Conservation (phyloP, 768 basidiomycete species). For the Tricholoma terreum region DNA sequence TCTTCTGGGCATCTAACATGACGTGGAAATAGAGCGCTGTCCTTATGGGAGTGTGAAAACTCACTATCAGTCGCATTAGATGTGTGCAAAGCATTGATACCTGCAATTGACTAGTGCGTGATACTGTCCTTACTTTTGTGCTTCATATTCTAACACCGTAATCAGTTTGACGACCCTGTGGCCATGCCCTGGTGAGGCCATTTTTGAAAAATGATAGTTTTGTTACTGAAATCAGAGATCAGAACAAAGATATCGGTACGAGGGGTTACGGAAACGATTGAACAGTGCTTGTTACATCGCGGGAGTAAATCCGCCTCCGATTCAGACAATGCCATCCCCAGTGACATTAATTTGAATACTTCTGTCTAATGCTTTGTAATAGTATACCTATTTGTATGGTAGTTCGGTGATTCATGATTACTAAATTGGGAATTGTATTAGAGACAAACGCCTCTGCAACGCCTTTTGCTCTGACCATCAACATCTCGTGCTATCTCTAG, state of each 20-base stretch:
- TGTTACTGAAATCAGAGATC: slow-evolving; percentile 9
- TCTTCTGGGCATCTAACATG: slow-evolving; percentile 6
- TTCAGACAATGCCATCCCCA: slow-evolving; percentile 30
- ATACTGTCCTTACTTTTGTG: slow-evolving; percentile 10
- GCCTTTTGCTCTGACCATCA: slow-evolving; percentile 17
- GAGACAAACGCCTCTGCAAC: slow-evolving; percentile 17
- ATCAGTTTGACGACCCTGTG: slow-evolving; percentile 51
- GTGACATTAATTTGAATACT: slow-evolving; percentile 24
- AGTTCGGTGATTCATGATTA: slow-evolving; percentile 11
- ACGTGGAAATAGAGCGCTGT: slow-evolving; percentile 41
- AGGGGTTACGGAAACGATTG: slow-evolving; percentile 44
- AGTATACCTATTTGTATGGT: slow-evolving; percentile 5
- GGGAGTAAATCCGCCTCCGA: slow-evolving; percentile 42
- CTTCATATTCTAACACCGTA: slow-evolving; percentile 8
- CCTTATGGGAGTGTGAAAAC: slow-evolving; percentile 60
- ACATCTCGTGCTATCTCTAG: slow-evolving; percentile 6
- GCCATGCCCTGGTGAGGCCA: slow-evolving; percentile 56
- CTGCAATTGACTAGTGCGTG: slow-evolving; percentile 53
- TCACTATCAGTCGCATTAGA: slow-evolving; percentile 58
- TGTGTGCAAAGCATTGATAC: slow-evolving; percentile 57
- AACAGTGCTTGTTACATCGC: slow-evolving; percentile 44
- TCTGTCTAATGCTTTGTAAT: slow-evolving; percentile 11
- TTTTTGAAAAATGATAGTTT: neutral
- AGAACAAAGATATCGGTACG: slow-evolving; percentile 55
- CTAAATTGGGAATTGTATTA: slow-evolving; percentile 21